Percentiles rank a stretch among this genome's conserved stretches.
phyloP scores from a whole-genome alignment of 2,329 filamentous ascomycete genomes.

The Alternaria postmessia region DNA sequence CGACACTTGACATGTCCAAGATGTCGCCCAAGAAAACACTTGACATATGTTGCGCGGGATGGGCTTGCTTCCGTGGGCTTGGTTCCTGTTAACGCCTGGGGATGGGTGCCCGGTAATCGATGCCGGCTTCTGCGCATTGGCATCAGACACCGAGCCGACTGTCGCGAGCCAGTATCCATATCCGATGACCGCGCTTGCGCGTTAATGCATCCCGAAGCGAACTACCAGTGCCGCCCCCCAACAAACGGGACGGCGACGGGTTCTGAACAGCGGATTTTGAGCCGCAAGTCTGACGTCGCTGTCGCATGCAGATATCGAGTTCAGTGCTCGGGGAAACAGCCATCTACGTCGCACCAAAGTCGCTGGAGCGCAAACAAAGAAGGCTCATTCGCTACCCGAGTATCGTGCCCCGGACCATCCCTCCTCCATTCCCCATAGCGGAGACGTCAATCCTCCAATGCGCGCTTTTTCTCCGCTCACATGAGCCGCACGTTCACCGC shows the following conservation, averaged over 20 bases:
- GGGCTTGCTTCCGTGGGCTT: background rate
- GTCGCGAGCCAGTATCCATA: background rate
- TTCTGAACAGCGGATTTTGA: background rate
- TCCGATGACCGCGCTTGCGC: slow-evolving; percentile 9
- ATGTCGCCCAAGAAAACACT: background rate
- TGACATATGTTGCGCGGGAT: background rate
- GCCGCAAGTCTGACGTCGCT: background rate
- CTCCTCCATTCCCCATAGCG: background rate
- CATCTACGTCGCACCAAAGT: background rate
- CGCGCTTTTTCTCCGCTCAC: background rate
- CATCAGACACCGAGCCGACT: slow-evolving; percentile 7
- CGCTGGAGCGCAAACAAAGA: background rate
- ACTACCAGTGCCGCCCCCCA: background rate
- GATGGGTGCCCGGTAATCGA: background rate
- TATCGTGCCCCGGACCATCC: background rate
- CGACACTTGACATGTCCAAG: background rate
- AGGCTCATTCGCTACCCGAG: background rate
- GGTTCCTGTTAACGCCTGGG: background rate
- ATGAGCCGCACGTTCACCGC: slow-evolving; percentile 2
- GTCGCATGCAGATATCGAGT: background rate
- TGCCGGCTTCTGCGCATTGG: slow-evolving; percentile 3
- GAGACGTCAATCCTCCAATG: background rate
- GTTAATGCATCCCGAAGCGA: background rate
- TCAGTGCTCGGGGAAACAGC: background rate
- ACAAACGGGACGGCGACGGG: background rate